Conservation (phyloP, 345 rosid genomes). For the Sapria himalayana region DNA sequence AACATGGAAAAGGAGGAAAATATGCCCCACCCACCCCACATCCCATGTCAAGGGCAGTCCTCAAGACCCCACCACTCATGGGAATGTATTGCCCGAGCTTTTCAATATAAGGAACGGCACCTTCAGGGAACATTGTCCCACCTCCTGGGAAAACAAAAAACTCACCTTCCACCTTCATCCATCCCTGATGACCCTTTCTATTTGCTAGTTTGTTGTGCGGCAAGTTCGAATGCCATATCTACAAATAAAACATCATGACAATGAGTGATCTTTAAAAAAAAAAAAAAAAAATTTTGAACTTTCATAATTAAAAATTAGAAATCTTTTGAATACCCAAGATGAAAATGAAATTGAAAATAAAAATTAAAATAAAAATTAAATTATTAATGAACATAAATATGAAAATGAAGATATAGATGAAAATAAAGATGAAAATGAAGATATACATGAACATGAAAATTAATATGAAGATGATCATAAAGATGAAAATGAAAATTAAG, state of each 20-base stretch:
- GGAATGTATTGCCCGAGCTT: conserved; percentile 78
- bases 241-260: conserved; percentile 4
- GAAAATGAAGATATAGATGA: too few relatives aligned
- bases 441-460: too few relatives aligned
- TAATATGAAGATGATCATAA: too few relatives aligned
- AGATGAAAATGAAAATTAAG: too few relatives aligned
- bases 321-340: too few relatives aligned
- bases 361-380: too few relatives aligned
- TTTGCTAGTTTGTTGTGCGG: conserved; percentile 90
- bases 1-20: neutral
- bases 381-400: too few relatives aligned
- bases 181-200: conserved; percentile 97
- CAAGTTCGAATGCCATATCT: conserved; percentile 98
- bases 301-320: too few relatives aligned
- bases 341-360: too few relatives aligned
- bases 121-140: conserved; percentile 96
- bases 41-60: conserved; percentile 99
- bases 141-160: conserved; percentile 91
- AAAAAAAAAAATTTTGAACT: too few relatives aligned
- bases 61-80: conserved; percentile 35
- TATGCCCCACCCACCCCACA: conserved; percentile 55
- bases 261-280: too few relatives aligned
- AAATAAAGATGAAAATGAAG: too few relatives aligned
- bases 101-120: conserved; percentile 67
- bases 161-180: conserved; percentile 85